Percentiles rank a stretch among this genome's conserved stretches.
Evolutionary conservation across 345 rosid genomes (phyloP).

Genomic region (Sonneratia caseolaris): DNA sequence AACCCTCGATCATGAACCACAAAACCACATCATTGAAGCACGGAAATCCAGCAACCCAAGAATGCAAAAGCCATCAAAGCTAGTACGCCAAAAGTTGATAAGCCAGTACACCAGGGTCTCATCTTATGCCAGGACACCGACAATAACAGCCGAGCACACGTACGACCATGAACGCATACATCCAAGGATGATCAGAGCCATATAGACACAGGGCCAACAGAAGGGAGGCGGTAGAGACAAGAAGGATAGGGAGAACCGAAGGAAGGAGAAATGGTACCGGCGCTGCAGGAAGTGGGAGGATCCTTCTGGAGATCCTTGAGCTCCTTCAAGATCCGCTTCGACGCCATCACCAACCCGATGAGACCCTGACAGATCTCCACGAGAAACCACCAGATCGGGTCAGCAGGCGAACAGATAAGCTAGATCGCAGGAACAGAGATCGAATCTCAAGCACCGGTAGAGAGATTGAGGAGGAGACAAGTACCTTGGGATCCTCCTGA

Average conservation of each 20-base stretch:
- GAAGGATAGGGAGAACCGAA: not conserved
- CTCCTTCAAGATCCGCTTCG: constrained; percentile 87
- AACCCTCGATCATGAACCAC: not conserved
- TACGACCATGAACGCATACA: too few species aligned
- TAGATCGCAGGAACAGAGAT: not conserved
- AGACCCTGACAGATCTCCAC: constrained; percentile 12
- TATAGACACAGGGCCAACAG: not conserved
- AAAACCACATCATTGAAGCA: not conserved
- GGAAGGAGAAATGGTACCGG: constrained; percentile 28
- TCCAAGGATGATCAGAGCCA: not conserved
- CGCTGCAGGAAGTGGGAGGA: constrained; percentile 86
- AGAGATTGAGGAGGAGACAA: too few species aligned
- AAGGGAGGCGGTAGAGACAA: not conserved
- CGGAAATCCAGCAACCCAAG: not conserved
- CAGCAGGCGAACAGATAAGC: not conserved
- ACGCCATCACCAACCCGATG: constrained; percentile 37
- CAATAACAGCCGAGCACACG: too few species aligned
- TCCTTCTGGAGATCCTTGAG: constrained; percentile 81
- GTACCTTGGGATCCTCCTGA: constrained; percentile 2
- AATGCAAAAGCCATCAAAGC: not conserved
- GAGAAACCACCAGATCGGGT: constrained; percentile 26
- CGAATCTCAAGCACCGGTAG: not conserved
- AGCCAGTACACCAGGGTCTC: too few species aligned
- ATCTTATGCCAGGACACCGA: not conserved
- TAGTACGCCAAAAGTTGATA: not conserved